A percentile compares a stretch with the other conserved stretches of the same genome.
Conservation (phyloP, 192 early-diverging fungal species). For the Gamsiella multidivaricata region DNA sequence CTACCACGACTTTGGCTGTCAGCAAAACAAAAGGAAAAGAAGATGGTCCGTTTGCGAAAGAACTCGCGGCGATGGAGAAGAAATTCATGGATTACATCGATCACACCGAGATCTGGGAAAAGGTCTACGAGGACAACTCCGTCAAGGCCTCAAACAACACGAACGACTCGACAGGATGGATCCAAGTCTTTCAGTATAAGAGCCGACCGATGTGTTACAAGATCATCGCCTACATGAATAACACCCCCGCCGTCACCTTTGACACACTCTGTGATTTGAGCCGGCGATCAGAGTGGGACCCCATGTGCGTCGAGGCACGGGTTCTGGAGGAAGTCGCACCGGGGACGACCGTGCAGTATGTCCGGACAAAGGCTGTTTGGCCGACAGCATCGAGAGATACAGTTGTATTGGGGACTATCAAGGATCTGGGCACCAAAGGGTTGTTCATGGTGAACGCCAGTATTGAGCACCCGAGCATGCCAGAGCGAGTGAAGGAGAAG, state of each 20-base stretch:
- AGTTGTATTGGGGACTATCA: constrained; percentile 37
- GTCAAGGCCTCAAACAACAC: background rate
- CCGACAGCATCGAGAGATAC: constrained; percentile 50
- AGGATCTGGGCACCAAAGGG: constrained; percentile 25
- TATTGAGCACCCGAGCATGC: constrained; percentile 34
- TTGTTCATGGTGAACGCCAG: constrained; percentile 46
- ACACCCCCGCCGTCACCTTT: constrained; percentile 43
- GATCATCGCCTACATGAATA: constrained; percentile 35
- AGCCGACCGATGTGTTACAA: constrained; percentile 51
- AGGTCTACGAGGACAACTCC: constrained; percentile 32
- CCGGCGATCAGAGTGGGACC: constrained; percentile 38
- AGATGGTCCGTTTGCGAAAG: constrained; percentile 19
- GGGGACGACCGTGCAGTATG: constrained; percentile 42
- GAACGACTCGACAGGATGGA: constrained; percentile 4
- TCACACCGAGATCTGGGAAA: constrained; percentile 43
- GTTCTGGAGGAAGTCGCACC: constrained; percentile 29
- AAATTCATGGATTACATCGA: constrained; percentile 40
- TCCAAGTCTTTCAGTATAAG: constrained; percentile 48
- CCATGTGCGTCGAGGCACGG: constrained; percentile 46
- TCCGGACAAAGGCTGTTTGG: constrained; percentile 51
- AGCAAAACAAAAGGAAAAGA: background rate
- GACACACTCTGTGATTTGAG: constrained; percentile 39
- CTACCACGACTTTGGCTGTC: background rate
- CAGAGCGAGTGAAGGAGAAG: constrained; percentile 40
- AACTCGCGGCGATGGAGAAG: constrained; percentile 36